phyloP scores from a whole-genome alignment of 805 yeast genomes.

The Saccharomycopsis sp. region DNA sequence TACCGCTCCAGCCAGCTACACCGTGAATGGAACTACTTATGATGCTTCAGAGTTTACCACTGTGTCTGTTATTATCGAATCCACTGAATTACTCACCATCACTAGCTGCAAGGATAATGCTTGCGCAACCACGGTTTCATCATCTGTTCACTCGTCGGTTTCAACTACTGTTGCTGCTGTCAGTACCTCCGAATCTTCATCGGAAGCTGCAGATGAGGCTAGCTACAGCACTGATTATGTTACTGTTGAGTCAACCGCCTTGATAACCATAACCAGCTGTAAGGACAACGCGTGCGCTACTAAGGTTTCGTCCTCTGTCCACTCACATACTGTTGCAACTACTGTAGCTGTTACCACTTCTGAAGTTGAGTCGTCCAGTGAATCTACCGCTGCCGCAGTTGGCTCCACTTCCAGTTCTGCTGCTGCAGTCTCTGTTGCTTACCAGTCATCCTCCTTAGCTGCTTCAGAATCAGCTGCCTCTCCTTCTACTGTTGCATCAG shows the following conservation, averaged over 20 bases:
- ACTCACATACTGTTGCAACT: not conserved
- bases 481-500: not conserved
- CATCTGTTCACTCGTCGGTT: constrained; percentile 21
- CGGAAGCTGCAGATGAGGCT: not conserved
- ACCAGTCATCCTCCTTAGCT: too few species aligned
- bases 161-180: constrained; percentile 24
- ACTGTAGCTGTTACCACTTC: constrained; percentile 10
- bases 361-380: too few species aligned
- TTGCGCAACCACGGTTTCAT: constrained; percentile 18
- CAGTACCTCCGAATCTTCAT: not conserved
- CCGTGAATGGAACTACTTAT: constrained; percentile 11
- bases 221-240: constrained; percentile 4
- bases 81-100: constrained; percentile 22
- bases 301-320: not conserved
- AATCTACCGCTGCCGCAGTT: constrained; percentile 11
- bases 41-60: constrained; percentile 9
- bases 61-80: not conserved
- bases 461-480: constrained; percentile 14
- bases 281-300: constrained; percentile 20
- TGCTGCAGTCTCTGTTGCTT: constrained; percentile 1
- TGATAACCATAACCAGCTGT: constrained; percentile 23
- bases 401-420: constrained; percentile 2
- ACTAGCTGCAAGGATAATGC: constrained; percentile 22
- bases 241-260: not conserved
- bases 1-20: constrained; percentile 19